Percentiles rank a stretch among this genome's conserved stretches.
phyloP scores from a whole-genome alignment of 768 basidiomycete species.

The Trametes cubensis region DNA sequence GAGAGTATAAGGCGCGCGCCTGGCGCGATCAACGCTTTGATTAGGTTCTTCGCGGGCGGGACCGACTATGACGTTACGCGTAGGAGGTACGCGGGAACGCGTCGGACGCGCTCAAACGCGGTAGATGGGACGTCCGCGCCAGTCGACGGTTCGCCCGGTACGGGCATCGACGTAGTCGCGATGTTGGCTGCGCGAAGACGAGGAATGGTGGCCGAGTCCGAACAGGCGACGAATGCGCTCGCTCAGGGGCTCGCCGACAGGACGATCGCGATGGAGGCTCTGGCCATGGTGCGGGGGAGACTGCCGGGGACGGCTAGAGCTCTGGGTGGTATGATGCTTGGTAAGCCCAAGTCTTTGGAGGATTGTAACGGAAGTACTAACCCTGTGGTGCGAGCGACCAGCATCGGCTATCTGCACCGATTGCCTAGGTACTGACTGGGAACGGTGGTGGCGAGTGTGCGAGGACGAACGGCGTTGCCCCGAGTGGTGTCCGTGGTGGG shows the following conservation, averaged over 20 bases:
- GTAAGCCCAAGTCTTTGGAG: background rate
- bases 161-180: constrained; percentile 30
- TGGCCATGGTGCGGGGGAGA: constrained; percentile 2
- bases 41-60: background rate
- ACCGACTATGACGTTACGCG: constrained; percentile 8
- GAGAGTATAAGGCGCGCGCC: constrained; percentile 10
- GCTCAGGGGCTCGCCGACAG: constrained; percentile 30
- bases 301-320: constrained; percentile 16
- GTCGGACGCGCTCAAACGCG: constrained; percentile 32
- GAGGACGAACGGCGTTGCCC: constrained; percentile 27
- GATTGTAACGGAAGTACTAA: constrained; percentile 2
- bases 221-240: constrained; percentile 45
- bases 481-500: constrained; percentile 16
- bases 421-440: constrained; percentile 17
- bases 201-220: constrained; percentile 33
- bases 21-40: constrained; percentile 1
- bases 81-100: constrained; percentile 1
- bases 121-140: constrained; percentile 56
- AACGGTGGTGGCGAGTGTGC: constrained; percentile 23
- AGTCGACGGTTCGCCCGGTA: constrained; percentile 46
- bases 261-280: constrained; percentile 20
- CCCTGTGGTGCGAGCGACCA: constrained; percentile 16
- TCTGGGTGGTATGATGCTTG: constrained; percentile 9
- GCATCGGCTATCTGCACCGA: constrained; percentile 10
- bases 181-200: constrained; percentile 16